Conservation (phyloP, 2,329 filamentous ascomycete species). For the Calonectria pauciramosa region DNA sequence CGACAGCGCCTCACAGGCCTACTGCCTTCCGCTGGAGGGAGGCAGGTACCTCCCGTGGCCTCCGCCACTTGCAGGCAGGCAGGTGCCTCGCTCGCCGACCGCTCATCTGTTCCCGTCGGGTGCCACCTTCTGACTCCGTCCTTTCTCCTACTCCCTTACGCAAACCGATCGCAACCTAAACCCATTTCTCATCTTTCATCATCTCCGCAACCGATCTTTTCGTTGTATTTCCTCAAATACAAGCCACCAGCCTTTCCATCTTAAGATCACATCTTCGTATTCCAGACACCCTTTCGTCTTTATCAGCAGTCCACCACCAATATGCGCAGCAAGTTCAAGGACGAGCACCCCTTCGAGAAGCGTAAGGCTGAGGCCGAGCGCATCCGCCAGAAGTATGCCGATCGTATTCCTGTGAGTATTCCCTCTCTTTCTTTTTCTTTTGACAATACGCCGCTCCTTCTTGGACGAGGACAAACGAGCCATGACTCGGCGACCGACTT, state of each 20-base stretch:
- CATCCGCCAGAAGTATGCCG: conserved; percentile 98
- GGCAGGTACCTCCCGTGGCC: conserved; percentile 33
- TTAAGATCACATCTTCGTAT: conserved; percentile 26
- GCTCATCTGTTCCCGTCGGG: conserved; percentile 42
- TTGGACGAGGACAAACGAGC: background rate
- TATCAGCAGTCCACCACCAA: conserved; percentile 59
- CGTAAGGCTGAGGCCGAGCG: conserved; percentile 99
- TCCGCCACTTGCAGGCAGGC: conserved; percentile 33
- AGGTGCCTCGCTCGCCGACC: conserved; percentile 42
- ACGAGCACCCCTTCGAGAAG: conserved; percentile 99
- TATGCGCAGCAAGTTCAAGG: conserved; percentile 99
- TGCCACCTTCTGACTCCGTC: conserved; percentile 44
- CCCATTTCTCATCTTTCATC: conserved; percentile 41
- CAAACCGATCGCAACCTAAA: conserved; percentile 47
- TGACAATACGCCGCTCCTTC: background rate
- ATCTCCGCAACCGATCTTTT: conserved; percentile 26
- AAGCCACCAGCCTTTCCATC: conserved; percentile 20
- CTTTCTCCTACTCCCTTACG: conserved; percentile 47
- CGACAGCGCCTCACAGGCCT: conserved; percentile 24
- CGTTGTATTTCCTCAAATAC: conserved; percentile 16
- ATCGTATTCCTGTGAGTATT: conserved; percentile 92
- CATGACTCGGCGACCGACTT: background rate
- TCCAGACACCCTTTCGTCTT: conserved; percentile 35
- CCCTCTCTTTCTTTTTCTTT: background rate
- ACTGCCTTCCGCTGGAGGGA: conserved; percentile 21